Base-by-base conservation (phyloP, 2,329 filamentous ascomycete genomes). In the Pseudocercospora pini-densiflorae region DNA sequence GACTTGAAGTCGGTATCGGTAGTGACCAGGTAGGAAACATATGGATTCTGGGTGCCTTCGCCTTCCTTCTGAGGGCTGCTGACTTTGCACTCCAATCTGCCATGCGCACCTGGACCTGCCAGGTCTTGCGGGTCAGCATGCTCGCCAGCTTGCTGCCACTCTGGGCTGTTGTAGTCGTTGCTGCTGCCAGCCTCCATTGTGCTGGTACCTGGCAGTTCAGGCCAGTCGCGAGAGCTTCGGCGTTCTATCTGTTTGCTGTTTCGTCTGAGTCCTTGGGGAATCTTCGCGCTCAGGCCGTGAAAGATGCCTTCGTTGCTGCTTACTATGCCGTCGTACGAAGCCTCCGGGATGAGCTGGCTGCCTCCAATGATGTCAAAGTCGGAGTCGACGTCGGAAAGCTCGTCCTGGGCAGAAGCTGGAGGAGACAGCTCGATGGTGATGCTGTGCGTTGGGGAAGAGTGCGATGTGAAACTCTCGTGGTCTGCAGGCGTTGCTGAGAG, bases 41-140 rank as follows among this genome's bases (percentile, higher is more conserved):
- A 99, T 62, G 93, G 91, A 80, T 97, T 95, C 80, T 97, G 97
- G 66, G 94, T 96, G 57, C 95, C 94, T 76, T 97, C 93, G 76
- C 94, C 95, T 83, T 98, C 95, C 81, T 97, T 98, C 79, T 94
- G 87, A 21, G 95, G 93, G 65, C 90, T 87, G 62, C 89, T 88
- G 19, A 99, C 94, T 19, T 84, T 88, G 78, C 94, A 97, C 76
- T 97, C 91, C 51, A 99, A 86, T 64, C 88, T 86, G 71, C 96
- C 94, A 71, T 89, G 73, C 43, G 85, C 86, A 67, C 90, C 90
- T 62, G 91, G 83, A 54, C 88, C 88, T 40, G 86, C 85, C 60
- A 88, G 80, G 75, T 91, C 89, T 64, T 85, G 82, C 27, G 81
- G 79, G 61, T 86, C 84, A 45, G 84, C 83, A 66, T 84, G 77